Conservation (phyloP, 495 filamentous ascomycete genomes). For the Diplogelasinospora grovesii region DNA sequence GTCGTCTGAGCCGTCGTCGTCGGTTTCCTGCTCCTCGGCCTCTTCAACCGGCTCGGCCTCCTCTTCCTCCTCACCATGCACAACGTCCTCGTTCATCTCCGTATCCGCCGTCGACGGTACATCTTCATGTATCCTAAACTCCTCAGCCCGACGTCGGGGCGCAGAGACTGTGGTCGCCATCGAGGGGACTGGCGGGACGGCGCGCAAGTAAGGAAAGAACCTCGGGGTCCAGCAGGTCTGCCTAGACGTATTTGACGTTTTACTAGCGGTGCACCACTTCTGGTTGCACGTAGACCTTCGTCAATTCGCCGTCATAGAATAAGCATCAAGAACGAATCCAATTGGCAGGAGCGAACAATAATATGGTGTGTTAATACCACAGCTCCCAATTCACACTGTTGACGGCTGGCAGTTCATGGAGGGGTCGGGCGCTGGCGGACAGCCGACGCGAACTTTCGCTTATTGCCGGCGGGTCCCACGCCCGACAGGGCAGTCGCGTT, state of each 20-base stretch:
- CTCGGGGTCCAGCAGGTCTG: neutral
- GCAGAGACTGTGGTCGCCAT: constrained; percentile 18
- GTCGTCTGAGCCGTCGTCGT: constrained; percentile 48
- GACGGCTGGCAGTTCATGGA: no score
- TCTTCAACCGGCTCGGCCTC: constrained; percentile 31
- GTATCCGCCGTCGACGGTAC: constrained; percentile 29
- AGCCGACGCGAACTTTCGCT: constrained; percentile 17
- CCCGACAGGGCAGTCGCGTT: constrained; percentile 8
- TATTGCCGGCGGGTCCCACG: no score
- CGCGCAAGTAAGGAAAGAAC: constrained; percentile 3
- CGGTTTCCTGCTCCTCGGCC: constrained; percentile 38
- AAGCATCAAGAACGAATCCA: neutral
- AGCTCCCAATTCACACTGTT: no score
- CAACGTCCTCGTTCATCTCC: constrained; percentile 28
- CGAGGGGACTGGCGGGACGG: no score
- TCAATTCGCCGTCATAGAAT: neutral
- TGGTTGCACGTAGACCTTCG: neutral
- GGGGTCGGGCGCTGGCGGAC: constrained; percentile 19
- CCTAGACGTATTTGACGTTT: neutral
- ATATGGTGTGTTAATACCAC: no score
- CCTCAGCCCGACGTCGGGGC: constrained; percentile 17
- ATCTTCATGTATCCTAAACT: constrained; percentile 38
- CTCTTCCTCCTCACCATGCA: constrained; percentile 23
- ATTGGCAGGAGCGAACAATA: constrained; percentile 6
- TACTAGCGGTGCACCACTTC: constrained; percentile 11